phyloP scores from a whole-genome alignment of 169 alveolate species.

The Plasmodium fragile region DNA sequence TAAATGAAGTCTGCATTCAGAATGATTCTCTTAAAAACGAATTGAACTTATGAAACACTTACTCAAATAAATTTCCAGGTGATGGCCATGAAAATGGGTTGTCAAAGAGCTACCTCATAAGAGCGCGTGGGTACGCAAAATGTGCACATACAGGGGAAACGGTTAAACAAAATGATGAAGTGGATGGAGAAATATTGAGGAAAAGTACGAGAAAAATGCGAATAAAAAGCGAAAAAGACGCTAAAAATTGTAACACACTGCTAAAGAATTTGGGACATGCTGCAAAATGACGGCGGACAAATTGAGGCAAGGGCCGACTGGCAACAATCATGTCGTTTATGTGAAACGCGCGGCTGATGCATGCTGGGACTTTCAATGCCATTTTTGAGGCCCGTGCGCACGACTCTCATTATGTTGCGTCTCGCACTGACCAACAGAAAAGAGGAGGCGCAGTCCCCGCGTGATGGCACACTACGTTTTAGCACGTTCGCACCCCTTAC shows the following conservation, averaged over 20 bases:
- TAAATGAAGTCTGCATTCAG: not conserved
- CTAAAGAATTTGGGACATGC: not conserved
- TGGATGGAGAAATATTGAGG: not conserved
- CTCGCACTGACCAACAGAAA: not conserved
- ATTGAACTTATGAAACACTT: not conserved
- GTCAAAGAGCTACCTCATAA: not conserved
- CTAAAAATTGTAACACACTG: not conserved
- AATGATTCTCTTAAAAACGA: not conserved
- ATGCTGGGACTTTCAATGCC: not conserved
- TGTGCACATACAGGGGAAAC: constrained; percentile 32
- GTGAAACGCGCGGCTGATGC: not conserved
- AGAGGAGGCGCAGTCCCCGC: not conserved
- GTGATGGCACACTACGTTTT: not conserved
- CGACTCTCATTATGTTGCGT: not conserved
- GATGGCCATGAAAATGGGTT: not conserved
- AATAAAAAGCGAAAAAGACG: not conserved
- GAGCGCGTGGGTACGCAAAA: constrained; percentile 51
- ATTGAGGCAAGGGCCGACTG: not conserved
- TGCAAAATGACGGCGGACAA: not conserved
- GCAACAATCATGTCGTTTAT: not conserved
- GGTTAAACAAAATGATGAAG: constrained; percentile 4
- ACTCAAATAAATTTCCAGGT: not conserved
- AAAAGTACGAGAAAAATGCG: not conserved
- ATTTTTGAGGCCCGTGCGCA: not conserved
- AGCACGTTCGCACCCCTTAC: not conserved